Conservation (phyloP, 371 early-diverging fungal species). For the Rhizopus arrhizus region DNA sequence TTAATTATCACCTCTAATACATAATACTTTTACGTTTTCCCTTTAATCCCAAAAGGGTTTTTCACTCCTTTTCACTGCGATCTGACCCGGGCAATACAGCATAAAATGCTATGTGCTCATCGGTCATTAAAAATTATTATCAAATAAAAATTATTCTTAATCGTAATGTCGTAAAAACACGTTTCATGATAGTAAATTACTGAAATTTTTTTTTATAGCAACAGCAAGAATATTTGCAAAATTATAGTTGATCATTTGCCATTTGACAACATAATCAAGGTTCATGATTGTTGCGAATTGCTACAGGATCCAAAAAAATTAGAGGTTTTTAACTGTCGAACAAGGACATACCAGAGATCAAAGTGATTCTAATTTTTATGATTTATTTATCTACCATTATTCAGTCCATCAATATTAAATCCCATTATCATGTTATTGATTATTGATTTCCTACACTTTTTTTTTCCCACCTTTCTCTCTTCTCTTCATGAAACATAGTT, state of each 20-base stretch:
- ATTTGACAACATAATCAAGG: slow-evolving; percentile 20
- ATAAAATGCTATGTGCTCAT: too few species aligned
- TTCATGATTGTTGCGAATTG: slow-evolving; percentile 23
- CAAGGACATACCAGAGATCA: slow-evolving; percentile 22
- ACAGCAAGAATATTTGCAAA: slow-evolving; percentile 19
- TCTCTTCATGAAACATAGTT: slow-evolving; percentile 20
- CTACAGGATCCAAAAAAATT: slow-evolving; percentile 22
- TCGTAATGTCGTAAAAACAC: slow-evolving; percentile 25
- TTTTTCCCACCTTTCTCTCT: slow-evolving; percentile 13
- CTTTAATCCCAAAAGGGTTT: too few species aligned
- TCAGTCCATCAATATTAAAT: slow-evolving; percentile 18
- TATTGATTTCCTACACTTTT: slow-evolving; percentile 19
- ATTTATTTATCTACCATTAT: slow-evolving; percentile 19
- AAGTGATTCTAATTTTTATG: slow-evolving; percentile 17
- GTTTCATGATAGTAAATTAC: slow-evolving; percentile 25
- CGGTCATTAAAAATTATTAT: too few species aligned
- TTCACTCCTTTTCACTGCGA: too few species aligned
- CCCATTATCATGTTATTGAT: slow-evolving; percentile 19
- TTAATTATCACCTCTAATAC: too few species aligned
- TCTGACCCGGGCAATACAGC: too few species aligned
- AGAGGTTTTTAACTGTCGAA: slow-evolving; percentile 26
- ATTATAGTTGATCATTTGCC: slow-evolving; percentile 18
- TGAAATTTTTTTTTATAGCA: slow-evolving; percentile 18
- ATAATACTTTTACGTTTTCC: too few species aligned
- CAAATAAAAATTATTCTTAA: too few species aligned